phyloP scores from a whole-genome alignment of 768 basidiomycete species.

The Dioszegia aurantiaca region DNA sequence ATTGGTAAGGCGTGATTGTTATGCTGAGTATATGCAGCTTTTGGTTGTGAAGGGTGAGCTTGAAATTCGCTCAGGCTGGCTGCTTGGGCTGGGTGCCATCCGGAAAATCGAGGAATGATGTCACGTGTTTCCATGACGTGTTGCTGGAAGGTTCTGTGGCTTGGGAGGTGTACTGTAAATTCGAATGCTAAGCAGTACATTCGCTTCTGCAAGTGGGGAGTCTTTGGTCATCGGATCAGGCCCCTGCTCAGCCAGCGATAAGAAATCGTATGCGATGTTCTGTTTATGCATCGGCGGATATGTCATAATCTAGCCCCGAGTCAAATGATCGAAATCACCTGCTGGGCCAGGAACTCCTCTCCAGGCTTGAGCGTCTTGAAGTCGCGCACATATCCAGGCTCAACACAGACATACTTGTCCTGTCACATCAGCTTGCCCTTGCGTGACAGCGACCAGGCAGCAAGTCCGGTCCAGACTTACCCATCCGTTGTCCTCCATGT shows the following conservation, averaged over 20 bases:
- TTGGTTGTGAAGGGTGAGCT: not conserved
- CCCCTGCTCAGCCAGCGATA: no score
- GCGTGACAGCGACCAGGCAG: not conserved
- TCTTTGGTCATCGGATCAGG: no score
- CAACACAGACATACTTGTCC: constrained; percentile 71
- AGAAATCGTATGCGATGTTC: no score
- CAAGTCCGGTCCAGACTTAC: constrained; percentile 51
- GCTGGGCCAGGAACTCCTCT: constrained; percentile 72
- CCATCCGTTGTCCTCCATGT: constrained; percentile 91
- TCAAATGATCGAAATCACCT: constrained; percentile 57
- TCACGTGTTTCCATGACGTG: constrained; percentile 5
- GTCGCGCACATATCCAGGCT: constrained; percentile 79
- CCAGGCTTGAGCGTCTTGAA: constrained; percentile 66
- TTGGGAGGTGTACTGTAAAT: no score
- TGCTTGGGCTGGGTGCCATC: not conserved
- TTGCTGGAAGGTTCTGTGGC: constrained; percentile 14
- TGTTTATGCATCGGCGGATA: not conserved
- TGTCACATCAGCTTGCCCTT: not conserved
- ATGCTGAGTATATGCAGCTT: constrained; percentile 4
- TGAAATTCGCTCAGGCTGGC: not conserved
- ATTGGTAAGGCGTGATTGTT: constrained; percentile 7
- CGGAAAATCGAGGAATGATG: constrained; percentile 6
- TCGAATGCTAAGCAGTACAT: no score
- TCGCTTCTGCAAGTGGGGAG: no score
- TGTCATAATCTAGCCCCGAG: not conserved